Base-by-base conservation (phyloP, 108 stramenopile genomes). In the Nannochloropsis gaditana region DNA sequence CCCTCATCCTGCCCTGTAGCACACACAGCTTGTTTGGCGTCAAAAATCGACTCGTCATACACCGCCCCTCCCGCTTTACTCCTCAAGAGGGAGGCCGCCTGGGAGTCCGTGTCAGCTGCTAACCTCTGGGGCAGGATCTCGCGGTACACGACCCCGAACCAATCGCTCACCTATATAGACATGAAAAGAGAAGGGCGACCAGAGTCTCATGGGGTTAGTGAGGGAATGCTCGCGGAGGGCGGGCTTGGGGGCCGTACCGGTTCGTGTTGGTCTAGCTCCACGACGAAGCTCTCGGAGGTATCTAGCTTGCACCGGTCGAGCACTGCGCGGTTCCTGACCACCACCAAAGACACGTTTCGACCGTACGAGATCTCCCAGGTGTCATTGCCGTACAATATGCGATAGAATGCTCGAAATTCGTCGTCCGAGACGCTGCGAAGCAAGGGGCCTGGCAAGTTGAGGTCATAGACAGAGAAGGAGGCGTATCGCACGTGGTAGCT, bases 41-140 rank as follows among this genome's bases (percentile, higher is more conserved):
- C 59, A 73, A n/a, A 73, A n/a, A 73, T 73, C 59, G 59, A 73
- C 59, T 73, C 59, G 59, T 73, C 59, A 73, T 73, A 73, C 19
- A 73, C n/a, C 19, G 59, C 15, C 8, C 15, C 4, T 0, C 59
- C 8, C 6, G 15, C n/a, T n/a, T 73, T 73, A n/a, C 1, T n/a
- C 19, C 4, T n/a, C 3, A 73, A 2, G 19, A 6, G 59, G 15
- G 59, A 4, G 6, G 59, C 59, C 15, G 59, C 59, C 59, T 73
- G 15, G 59, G 59, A n/a, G n/a, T 15, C n/a, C 19, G 59, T 73
- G 59, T 73, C n/a, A 8, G n/a, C n/a, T n/a, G 59, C 59, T n/a
- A 73, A n/a, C 19, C 59, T n/a, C 59, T 73, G 59, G 19, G 59
- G 59, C 59, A 73, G n/a, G 5, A 73, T n/a, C n/a, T 73, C 59